phyloP scores from a whole-genome alignment of 2,329 filamentous ascomycete species.

The Lithohypha guttulata region DNA sequence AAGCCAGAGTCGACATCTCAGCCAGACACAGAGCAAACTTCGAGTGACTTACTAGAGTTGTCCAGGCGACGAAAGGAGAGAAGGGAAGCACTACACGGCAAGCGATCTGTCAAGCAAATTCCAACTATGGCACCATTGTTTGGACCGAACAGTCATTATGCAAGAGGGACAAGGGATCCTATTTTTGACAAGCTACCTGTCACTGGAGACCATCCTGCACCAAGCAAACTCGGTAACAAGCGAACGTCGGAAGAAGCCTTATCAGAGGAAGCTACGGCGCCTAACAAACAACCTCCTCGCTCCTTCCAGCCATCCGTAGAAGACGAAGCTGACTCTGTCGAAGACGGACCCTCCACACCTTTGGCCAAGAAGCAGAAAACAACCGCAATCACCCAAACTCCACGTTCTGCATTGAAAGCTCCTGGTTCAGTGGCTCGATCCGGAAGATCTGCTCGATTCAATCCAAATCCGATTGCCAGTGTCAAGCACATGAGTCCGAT shows the following conservation, averaged over 20 bases:
- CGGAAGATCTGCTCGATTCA: conserved; percentile 7
- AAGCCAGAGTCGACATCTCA: neutral
- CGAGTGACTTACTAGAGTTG: neutral
- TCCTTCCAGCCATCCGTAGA: conserved; percentile 5
- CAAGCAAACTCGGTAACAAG: neutral
- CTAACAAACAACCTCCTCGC: neutral
- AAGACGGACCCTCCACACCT: conserved; percentile 2
- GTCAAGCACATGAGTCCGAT: conserved; percentile 4
- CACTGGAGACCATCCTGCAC: neutral
- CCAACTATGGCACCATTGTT: conserved; percentile 7
- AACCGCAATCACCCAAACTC: neutral
- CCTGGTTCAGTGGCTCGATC: conserved; percentile 7
- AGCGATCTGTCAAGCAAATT: conserved; percentile 1
- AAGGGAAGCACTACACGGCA: conserved; percentile 1
- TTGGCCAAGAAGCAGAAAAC: conserved; percentile 8
- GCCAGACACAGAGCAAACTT: neutral
- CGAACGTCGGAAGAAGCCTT: neutral
- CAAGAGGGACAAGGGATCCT: conserved; percentile 5
- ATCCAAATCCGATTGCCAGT: conserved; percentile 7
- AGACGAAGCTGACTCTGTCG: conserved; percentile 1
- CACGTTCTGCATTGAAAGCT: conserved; percentile 8
- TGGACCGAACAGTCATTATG: conserved; percentile 9
- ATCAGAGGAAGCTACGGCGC: neutral
- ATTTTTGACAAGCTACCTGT: neutral
- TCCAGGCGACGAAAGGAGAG: neutral